Evolutionary conservation across 2,329 filamentous ascomycete genomes (phyloP), one percentile per base, ranked within the genome.

Genomic region (Diaporthe sp.): DNA sequence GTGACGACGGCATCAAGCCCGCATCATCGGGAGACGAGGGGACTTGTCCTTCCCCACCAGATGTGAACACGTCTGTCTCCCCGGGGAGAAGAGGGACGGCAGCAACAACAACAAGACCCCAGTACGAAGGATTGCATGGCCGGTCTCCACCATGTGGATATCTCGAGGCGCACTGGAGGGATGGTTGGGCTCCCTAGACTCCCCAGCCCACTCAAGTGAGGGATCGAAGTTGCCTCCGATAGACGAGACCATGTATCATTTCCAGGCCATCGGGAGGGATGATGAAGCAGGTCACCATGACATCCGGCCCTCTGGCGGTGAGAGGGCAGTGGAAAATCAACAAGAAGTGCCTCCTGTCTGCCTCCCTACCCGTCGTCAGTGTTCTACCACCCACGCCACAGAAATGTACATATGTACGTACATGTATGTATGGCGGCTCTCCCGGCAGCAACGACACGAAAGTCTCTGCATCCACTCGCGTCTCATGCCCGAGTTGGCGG

Each of bases 1-100:
- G 65, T 53, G n/a, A 28, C 34, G 65, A 42, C 34, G 34, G 49
- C 47, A 42, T 55, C 49, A 25, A 28, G 65, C 65, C 49, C 49
- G 34, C 65, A 28, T 39, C 49, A 70, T 70, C 49, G 49, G 49
- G 65, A 5, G 49, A 13, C 34, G 5, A 34, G 12, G 28, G 44
- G 8, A 7, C 1, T 15, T 6, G 1, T 13, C 5, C 10, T 37
- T 9, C 44, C 22, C 31, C 42, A 51, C 22, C 44, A 10, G 10
- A 13, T 6, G n/a, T 22, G 63, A 49, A 53, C 47, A 70, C 49
- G 49, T 42, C 34, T 68, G 47, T 34, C 37, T 22, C 20, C 25
- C 53, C 53, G 15, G n/a, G 25, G 12, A 17, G 2, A 4, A n/a
- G 47, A n/a, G 42, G 7, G 15, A 20, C 42, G 20, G 2, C 25